These are phyloP conservation scores for Teratosphaeria viscida DNA, from an alignment of 2,329 filamentous ascomycete species.

Conservation along the genomic window DNA sequence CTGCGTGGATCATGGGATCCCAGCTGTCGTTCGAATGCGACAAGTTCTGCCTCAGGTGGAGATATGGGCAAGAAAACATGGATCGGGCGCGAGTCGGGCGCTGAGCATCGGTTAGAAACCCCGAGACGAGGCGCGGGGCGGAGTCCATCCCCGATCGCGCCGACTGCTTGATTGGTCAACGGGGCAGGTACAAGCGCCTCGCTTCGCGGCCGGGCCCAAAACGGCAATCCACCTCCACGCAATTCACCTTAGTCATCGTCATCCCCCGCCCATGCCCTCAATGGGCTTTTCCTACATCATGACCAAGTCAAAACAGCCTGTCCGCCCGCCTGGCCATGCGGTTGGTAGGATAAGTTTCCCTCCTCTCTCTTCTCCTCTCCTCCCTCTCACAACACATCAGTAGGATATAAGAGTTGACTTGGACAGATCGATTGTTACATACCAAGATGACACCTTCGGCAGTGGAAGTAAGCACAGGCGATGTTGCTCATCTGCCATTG, in stretches of 20 bases:
- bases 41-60: neutral
- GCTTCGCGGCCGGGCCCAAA: neutral
- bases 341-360: neutral
- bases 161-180: neutral
- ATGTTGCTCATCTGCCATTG: constrained; percentile 17
- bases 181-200: neutral
- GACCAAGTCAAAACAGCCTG: constrained; percentile 34
- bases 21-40: neutral
- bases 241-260: neutral
- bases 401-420: neutral
- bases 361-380: neutral
- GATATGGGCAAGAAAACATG: neutral
- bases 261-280: constrained; percentile 21
- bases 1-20: neutral
- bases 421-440: constrained; percentile 29
- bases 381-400: neutral
- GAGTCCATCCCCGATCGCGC: neutral
- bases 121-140: neutral
- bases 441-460: constrained; percentile 27
- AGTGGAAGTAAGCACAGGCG: constrained; percentile 10
- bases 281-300: neutral
- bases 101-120: neutral
- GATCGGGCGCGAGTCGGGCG: neutral
- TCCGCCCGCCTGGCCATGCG: constrained; percentile 25
- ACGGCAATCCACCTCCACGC: neutral